Base-by-base conservation (phyloP, 495 filamentous ascomycete species). In the Neurospora sublineolata region DNA sequence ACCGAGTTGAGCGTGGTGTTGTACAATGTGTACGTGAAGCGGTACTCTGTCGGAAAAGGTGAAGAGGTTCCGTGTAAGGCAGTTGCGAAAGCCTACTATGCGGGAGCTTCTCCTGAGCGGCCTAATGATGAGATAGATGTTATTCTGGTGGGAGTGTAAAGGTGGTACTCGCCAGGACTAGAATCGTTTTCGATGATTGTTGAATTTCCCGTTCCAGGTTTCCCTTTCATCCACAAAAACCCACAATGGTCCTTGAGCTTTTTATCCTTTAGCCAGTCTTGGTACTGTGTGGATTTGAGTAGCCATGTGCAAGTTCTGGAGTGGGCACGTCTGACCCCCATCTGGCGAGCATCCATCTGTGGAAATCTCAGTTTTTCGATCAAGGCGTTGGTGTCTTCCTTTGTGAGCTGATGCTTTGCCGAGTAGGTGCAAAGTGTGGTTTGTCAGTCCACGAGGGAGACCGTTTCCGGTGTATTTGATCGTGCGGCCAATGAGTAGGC, bases 151-250 rank as follows among this genome's bases (percentile, higher is more conserved):
- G 42, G 42, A 11, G 20, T 11, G 3, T 46, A n/a, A 46, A 3
- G 20, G 2, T 11, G 9, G 3, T 46, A n/a, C n/a, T n/a, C n/a
- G n/a, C n/a, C n/a, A n/a, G n/a, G n/a, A n/a, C n/a, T n/a, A n/a
- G n/a, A n/a, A n/a, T n/a, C n/a, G n/a, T n/a, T n/a, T n/a, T n/a
- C n/a, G n/a, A n/a, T 80, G 20, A 80, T 38, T 0, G 76, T 80
- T 14, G 87, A 88, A 74, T 88, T 89, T 7, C 87, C 87, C 20
- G 81, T 76, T 12, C 85, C 87, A 4, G 87, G 84, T 52, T 89
- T 87, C 2, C 87, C 87, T 72, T 81, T 86, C 58, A 89, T 84
- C 87, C 87, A 89, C 18, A 89, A 68, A 64, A 89, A 81, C 9
- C 86, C 85, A 67, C 83, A 75, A 73, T 86, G 84, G 14, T 84